phyloP scores from a whole-genome alignment of 805 yeast species.

The Barnettozyma pratensis region DNA sequence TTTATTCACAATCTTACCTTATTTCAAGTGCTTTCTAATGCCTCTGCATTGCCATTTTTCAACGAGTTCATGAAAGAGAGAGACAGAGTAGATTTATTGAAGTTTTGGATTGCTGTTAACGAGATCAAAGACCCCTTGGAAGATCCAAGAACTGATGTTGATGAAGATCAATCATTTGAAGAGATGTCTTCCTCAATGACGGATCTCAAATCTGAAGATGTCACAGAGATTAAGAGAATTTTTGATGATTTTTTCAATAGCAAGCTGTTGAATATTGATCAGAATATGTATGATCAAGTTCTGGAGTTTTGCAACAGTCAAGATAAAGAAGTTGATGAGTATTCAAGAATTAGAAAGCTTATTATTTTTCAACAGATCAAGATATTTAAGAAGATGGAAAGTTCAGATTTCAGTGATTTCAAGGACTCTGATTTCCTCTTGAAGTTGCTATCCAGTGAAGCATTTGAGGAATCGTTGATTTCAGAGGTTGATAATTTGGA shows the following conservation, averaged over 20 bases:
- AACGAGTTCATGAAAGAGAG: conserved; percentile 53
- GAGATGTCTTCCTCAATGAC: background rate
- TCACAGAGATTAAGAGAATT: conserved; percentile 49
- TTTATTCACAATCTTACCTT: conserved; percentile 29
- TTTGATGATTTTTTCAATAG: conserved; percentile 37
- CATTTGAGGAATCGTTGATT: conserved; percentile 26
- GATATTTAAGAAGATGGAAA: conserved; percentile 45
- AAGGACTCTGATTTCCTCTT: conserved; percentile 52
- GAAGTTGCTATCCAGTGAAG: conserved; percentile 43
- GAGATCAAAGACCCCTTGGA: conserved; percentile 68
- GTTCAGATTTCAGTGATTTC: conserved; percentile 52
- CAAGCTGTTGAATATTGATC: conserved; percentile 26
- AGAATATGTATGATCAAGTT: conserved; percentile 30
- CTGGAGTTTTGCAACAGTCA: conserved; percentile 29
- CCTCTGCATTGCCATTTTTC: conserved; percentile 43
- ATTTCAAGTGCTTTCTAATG: conserved; percentile 41
- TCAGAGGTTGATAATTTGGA: conserved; percentile 22
- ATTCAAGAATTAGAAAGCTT: conserved; percentile 50
- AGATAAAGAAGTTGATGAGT: conserved; percentile 25
- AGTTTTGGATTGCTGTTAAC: conserved; percentile 66
- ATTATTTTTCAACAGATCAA: conserved; percentile 56
- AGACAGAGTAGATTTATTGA: conserved; percentile 40
- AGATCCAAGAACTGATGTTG: conserved; percentile 29
- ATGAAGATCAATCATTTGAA: conserved; percentile 17
- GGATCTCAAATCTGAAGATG: conserved; percentile 29